Conservation (phyloP, 768 basidiomycete genomes). For the Neoboletus subvelutipes region DNA sequence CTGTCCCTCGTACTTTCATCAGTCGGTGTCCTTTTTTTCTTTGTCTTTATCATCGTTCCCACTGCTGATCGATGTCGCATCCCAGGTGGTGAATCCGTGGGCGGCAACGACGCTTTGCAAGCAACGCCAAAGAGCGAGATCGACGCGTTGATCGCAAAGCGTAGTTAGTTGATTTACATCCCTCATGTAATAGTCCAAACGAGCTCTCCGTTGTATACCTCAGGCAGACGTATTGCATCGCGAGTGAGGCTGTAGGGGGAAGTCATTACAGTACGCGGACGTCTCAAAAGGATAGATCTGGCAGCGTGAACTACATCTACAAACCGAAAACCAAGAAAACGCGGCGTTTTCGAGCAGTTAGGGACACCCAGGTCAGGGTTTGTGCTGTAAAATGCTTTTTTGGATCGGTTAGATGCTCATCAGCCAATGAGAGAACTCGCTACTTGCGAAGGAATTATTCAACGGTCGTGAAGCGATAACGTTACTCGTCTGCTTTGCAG, state of each 20-base stretch:
- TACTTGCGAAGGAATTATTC: too few species aligned
- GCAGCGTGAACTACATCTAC: neutral
- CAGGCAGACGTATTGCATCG: neutral
- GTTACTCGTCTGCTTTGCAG: too few species aligned
- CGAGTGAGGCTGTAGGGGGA: neutral
- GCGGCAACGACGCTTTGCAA: conserved; percentile 24
- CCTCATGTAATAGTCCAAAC: too few species aligned
- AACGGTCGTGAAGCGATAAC: too few species aligned
- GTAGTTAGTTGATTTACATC: neutral
- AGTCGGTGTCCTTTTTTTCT: conserved; percentile 39
- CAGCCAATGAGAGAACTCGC: too few species aligned
- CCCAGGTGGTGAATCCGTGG: conserved; percentile 21
- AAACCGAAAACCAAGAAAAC: too few species aligned
- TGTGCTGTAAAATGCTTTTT: too few species aligned
- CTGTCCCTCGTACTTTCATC: conserved; percentile 79
- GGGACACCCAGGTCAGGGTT: too few species aligned
- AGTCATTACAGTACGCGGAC: neutral
- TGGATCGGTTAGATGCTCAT: too few species aligned
- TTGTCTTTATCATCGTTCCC: neutral
- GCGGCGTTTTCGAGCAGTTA: too few species aligned
- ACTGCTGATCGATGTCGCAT: neutral
- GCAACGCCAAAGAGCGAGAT: neutral
- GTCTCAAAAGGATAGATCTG: neutral
- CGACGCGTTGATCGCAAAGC: conserved; percentile 11
- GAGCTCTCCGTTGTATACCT: conserved; percentile 2